These are phyloP conservation scores for Neofusicoccum umdonicola DNA, from an alignment of 2,329 filamentous ascomycete genomes.

Conservation along the genomic window DNA sequence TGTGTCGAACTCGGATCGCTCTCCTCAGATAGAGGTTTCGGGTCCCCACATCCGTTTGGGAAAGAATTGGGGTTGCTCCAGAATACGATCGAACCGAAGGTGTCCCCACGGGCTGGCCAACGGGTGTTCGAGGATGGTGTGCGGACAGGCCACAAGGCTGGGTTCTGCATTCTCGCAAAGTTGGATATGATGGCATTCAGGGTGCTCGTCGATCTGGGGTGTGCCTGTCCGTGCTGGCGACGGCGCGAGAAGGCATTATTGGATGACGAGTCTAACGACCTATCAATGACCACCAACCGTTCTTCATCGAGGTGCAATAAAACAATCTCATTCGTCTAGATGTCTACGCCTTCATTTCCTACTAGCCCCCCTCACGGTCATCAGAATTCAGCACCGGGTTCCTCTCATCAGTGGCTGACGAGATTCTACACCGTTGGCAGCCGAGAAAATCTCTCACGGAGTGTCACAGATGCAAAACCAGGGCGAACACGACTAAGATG, in stretches of 20 bases:
- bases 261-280: background rate
- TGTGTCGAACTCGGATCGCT: background rate
- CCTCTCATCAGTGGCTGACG: background rate
- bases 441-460: too few relatives aligned
- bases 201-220: background rate
- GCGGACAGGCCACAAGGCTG: background rate
- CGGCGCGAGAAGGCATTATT: background rate
- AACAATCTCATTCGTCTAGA: background rate
- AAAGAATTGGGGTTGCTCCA: background rate
- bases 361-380: background rate
- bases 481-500: background rate
- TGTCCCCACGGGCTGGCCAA: background rate
- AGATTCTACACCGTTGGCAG: background rate
- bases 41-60: background rate
- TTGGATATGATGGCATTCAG: background rate
- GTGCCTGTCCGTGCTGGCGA: background rate
- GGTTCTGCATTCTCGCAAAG: background rate
- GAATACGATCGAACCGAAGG: background rate
- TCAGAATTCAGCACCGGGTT: background rate
- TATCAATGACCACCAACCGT: background rate
- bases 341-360: background rate
- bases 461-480: background rate
- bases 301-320: background rate
- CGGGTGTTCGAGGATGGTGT: background rate
- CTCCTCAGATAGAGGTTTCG: conserved; percentile 1